phyloP scores from a whole-genome alignment of 2,329 filamentous ascomycete species.

The Verticillium klebahnii region DNA sequence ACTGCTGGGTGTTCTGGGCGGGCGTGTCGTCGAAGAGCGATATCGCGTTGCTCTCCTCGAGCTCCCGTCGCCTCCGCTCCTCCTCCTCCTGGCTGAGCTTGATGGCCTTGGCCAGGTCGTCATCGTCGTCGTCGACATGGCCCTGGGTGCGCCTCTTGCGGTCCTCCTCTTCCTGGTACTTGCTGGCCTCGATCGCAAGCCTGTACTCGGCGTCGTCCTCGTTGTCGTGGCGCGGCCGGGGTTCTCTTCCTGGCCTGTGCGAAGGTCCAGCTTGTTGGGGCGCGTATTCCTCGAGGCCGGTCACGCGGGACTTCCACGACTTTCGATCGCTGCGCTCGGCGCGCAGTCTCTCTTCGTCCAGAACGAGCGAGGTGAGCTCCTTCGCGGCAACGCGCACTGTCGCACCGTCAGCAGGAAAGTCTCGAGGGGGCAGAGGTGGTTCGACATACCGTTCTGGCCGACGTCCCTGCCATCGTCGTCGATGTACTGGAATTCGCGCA shows the following conservation, averaged over 20 bases:
- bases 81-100: constrained; percentile 94
- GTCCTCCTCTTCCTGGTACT: constrained; percentile 91
- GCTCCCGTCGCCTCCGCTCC: constrained; percentile 77
- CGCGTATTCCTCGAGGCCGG: constrained; percentile 80
- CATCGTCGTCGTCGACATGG: constrained; percentile 58
- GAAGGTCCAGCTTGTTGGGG: constrained; percentile 34
- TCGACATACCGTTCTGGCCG: constrained; percentile 79
- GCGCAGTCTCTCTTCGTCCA: constrained; percentile 90
- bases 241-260: constrained; percentile 36
- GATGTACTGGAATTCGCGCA: constrained; percentile 94
- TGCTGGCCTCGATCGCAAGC: constrained; percentile 90
- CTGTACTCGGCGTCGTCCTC: constrained; percentile 90
- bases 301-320: constrained; percentile 94
- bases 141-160: constrained; percentile 64
- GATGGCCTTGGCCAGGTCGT: constrained; percentile 91
- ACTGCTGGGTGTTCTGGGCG: constrained; percentile 36
- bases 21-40: constrained; percentile 85
- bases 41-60: constrained; percentile 80
- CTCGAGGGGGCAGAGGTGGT: neutral
- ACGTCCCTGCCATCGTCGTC: constrained; percentile 96
- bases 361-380: constrained; percentile 84
- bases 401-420: neutral
- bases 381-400: constrained; percentile 92
- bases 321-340: constrained; percentile 88
- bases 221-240: constrained; percentile 51